A percentile compares a stretch with the other conserved stretches of the same genome.
Evolutionary conservation across 1,139 yeast genomes (phyloP).

Genomic region (Scheffersomyces lignicola): DNA sequence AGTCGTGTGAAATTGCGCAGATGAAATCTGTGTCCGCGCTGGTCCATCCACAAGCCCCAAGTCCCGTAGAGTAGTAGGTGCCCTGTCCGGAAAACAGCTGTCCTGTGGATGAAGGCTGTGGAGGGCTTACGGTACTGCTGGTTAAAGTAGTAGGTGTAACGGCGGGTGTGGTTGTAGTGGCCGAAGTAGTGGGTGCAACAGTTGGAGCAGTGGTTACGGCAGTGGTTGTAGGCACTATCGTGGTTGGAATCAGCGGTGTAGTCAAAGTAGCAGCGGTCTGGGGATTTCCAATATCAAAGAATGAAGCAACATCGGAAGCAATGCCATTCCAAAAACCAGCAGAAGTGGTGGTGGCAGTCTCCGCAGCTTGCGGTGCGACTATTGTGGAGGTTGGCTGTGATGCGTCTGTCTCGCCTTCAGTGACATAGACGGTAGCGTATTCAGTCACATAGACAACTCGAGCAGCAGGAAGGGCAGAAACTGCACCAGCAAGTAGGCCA

Average conservation of each 20-base stretch:
- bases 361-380: too few relatives aligned
- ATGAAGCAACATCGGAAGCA: neutral
- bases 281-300: too few relatives aligned
- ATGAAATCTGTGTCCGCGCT: conserved; percentile 50
- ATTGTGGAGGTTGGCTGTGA: conserved; percentile 10
- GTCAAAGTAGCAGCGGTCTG: too few relatives aligned
- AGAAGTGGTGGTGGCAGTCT: conserved; percentile 3
- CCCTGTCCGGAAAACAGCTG: conserved; percentile 46
- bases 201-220: conserved; percentile 13
- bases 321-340: neutral
- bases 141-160: conserved; percentile 20
- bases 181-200: conserved; percentile 21
- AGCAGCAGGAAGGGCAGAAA: too few relatives aligned
- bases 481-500: too few relatives aligned
- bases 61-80: conserved; percentile 57
- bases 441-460: conserved; percentile 17
- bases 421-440: conserved; percentile 17
- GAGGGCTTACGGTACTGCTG: conserved; percentile 18
- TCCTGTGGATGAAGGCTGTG: conserved; percentile 18
- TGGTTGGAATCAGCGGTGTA: too few relatives aligned
- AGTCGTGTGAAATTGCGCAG: conserved; percentile 40
- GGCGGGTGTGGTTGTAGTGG: conserved; percentile 22
- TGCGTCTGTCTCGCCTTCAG: conserved; percentile 10
- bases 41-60: conserved; percentile 62
- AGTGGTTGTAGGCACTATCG: conserved; percentile 13